phyloP scores from a whole-genome alignment of 257 asterid species.

The Anisodus tanguticus region DNA sequence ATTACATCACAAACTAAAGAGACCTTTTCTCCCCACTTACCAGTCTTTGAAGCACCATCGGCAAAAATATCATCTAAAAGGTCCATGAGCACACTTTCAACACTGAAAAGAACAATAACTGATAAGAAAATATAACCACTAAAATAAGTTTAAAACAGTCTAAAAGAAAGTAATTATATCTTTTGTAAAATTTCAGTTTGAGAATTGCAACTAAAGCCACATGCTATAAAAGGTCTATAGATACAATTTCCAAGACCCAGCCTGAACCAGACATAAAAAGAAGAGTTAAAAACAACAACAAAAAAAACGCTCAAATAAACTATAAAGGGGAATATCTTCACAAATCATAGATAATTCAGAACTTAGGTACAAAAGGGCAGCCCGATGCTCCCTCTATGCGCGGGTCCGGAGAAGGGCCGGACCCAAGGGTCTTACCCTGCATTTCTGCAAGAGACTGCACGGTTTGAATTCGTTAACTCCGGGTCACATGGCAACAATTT shows the following conservation, averaged over 20 bases:
- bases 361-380: too few relatives aligned
- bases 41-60: conserved; percentile 47
- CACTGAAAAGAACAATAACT: conserved; percentile 20
- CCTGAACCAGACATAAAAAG: background rate
- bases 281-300: background rate
- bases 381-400: too few relatives aligned
- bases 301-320: background rate
- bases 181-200: background rate
- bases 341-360: background rate
- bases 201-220: background rate
- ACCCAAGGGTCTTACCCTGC: too few relatives aligned
- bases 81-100: conserved; percentile 43
- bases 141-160: background rate
- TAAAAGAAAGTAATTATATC: background rate
- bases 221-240: background rate
- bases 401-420: too few relatives aligned
- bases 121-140: conserved; percentile 22
- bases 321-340: background rate
- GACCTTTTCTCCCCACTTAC: conserved; percentile 37
- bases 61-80: conserved; percentile 52
- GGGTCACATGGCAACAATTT: too few relatives aligned
- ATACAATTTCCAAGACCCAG: background rate
- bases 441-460: too few relatives aligned
- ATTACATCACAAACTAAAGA: background rate
- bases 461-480: too few relatives aligned